These are phyloP conservation scores for Boletus sp. DNA, from an alignment of 768 basidiomycete genomes.

Conservation along the genomic window DNA sequence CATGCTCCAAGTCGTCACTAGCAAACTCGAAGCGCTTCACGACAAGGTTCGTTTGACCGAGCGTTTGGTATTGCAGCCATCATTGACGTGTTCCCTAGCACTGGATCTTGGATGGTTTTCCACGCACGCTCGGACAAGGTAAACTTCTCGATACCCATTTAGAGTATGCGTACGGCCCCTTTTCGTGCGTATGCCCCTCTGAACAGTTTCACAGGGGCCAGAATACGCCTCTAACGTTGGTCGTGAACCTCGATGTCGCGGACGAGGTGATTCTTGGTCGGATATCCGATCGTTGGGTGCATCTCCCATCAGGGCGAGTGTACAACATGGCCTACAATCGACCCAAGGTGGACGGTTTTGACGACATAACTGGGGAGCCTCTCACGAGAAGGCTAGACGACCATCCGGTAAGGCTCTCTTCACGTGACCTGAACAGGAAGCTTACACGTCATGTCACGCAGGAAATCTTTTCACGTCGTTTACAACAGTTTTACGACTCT, in stretches of 20 bases:
- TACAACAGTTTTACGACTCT: conserved; percentile 72
- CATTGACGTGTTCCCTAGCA: conserved; percentile 44
- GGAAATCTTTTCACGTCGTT: conserved; percentile 77
- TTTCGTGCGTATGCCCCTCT: neutral
- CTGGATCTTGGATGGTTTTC: conserved; percentile 94
- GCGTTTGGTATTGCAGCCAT: neutral
- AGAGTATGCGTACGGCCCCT: conserved; percentile 41
- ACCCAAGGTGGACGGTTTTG: conserved; percentile 73
- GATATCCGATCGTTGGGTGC: conserved; percentile 89
- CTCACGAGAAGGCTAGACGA: conserved; percentile 89
- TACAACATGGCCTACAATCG: conserved; percentile 90
- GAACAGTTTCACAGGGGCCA: conserved; percentile 45
- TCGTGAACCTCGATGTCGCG: conserved; percentile 87
- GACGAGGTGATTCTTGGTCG: conserved; percentile 82
- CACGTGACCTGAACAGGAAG: neutral
- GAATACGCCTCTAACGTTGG: conserved; percentile 67
- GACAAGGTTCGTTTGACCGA: conserved; percentile 52
- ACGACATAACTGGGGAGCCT: conserved; percentile 86
- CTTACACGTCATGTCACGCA: conserved; percentile 29
- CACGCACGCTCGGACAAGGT: conserved; percentile 84
- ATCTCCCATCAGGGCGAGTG: conserved; percentile 82
- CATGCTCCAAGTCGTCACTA: conserved; percentile 74
- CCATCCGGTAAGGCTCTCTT: conserved; percentile 63
- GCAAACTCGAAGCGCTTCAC: conserved; percentile 62
- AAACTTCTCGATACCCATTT: conserved; percentile 75